phyloP scores from a whole-genome alignment of 352 stramenopile genomes.

The Phytopythium delawarense region DNA sequence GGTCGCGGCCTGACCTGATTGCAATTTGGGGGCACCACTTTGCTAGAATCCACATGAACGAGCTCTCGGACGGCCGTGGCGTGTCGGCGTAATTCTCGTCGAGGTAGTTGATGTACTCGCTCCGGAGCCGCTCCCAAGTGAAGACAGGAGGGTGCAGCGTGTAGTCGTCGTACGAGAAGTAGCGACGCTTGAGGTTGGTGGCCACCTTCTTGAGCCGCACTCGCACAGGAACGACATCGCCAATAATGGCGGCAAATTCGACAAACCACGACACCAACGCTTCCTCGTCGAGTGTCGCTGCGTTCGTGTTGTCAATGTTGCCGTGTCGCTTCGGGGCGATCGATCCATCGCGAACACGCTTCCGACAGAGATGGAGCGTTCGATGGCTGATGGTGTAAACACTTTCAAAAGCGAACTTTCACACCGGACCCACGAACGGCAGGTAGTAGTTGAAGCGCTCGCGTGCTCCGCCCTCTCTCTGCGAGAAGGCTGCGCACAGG shows the following conservation, averaged over 20 bases:
- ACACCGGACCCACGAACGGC: too few relatives aligned
- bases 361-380: too few relatives aligned
- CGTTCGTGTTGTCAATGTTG: constrained; percentile 5
- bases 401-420: too few relatives aligned
- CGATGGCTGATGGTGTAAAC: too few relatives aligned
- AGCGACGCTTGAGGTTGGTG: neutral
- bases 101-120: constrained; percentile 5
- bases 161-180: constrained; percentile 9
- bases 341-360: too few relatives aligned
- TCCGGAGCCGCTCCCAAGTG: constrained; percentile 2
- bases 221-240: constrained; percentile 6
- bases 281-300: constrained; percentile 3
- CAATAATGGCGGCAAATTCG: neutral
- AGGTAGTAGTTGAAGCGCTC: too few relatives aligned
- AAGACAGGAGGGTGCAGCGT: constrained; percentile 6
- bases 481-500: too few relatives aligned
- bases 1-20: constrained; percentile 2
- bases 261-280: constrained; percentile 6
- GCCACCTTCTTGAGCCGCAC: constrained; percentile 2
- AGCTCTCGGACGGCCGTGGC: neutral
- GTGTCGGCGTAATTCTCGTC: constrained; percentile 1
- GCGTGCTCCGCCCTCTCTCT: too few relatives aligned
- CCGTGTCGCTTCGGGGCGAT: neutral
- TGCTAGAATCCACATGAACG: constrained; percentile 2
- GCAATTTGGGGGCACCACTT: neutral